phyloP scores from a whole-genome alignment of 2,329 filamentous ascomycete genomes.

The Pseudogymnoascus sp. region DNA sequence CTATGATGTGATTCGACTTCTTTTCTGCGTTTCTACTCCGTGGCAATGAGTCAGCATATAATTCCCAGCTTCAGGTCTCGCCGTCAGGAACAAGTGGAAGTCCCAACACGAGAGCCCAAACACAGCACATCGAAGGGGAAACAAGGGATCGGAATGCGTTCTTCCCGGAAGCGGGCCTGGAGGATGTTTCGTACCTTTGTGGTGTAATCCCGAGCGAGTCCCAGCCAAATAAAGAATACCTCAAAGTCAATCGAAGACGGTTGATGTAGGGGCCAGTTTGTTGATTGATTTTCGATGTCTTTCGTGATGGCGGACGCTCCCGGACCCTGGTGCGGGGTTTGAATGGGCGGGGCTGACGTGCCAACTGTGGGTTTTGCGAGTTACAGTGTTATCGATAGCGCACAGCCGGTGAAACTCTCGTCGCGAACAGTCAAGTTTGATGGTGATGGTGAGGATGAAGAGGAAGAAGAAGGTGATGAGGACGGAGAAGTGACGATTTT shows the following conservation, averaged over 20 bases:
- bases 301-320: conserved; percentile 2
- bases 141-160: neutral
- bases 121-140: neutral
- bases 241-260: neutral
- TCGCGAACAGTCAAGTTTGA: neutral
- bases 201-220: neutral
- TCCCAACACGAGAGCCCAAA: neutral
- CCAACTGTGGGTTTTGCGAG: conserved; percentile 2
- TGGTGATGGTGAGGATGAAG: neutral
- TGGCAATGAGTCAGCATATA: neutral
- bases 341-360: conserved; percentile 4
- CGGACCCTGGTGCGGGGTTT: conserved; percentile 4
- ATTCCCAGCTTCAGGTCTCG: neutral
- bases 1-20: neutral
- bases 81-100: neutral
- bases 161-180: neutral
- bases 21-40: neutral
- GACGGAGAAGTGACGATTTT: neutral
- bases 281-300: conserved; percentile 4
- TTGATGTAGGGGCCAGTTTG: conserved; percentile 1
- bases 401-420: neutral
- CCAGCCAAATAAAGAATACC: neutral
- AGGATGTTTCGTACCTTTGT: neutral
- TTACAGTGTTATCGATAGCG: conserved; percentile 5
- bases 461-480: neutral